phyloP scores from a whole-genome alignment of 2,329 filamentous ascomycete species.

The Colletotrichum sp. region DNA sequence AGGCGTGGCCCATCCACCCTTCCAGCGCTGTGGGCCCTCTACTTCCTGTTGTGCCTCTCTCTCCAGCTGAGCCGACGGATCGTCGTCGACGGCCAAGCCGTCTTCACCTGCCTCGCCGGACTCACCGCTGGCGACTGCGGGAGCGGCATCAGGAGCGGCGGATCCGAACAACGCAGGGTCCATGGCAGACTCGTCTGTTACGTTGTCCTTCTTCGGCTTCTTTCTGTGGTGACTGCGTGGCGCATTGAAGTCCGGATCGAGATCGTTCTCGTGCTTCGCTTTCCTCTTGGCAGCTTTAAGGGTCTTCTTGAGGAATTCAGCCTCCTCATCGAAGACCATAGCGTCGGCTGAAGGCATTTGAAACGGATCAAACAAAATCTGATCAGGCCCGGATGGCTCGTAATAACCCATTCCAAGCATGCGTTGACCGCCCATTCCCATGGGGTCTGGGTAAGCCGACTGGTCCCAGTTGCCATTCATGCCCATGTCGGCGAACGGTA shows the following conservation, averaged over 20 bases:
- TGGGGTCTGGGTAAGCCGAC: constrained; percentile 54
- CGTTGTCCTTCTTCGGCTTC: constrained; percentile 37
- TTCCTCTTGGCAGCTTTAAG: constrained; percentile 59
- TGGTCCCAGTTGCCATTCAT: constrained; percentile 35
- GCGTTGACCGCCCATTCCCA: constrained; percentile 49
- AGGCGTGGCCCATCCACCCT: background rate
- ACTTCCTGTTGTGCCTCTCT: background rate
- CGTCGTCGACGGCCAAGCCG: constrained; percentile 24
- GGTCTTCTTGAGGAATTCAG: constrained; percentile 61
- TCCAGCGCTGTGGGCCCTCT: background rate
- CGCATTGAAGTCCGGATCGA: constrained; percentile 58
- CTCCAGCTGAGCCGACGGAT: constrained; percentile 6
- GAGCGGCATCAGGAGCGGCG: background rate
- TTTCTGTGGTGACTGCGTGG: constrained; percentile 46
- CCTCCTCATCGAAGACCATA: constrained; percentile 47
- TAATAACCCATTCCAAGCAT: constrained; percentile 67
- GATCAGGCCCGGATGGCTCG: constrained; percentile 61
- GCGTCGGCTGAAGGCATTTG: constrained; percentile 54
- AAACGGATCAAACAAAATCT: constrained; percentile 65
- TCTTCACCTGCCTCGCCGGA: constrained; percentile 18
- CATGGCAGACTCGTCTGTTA: constrained; percentile 40
- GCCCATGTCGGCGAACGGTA: constrained; percentile 27
- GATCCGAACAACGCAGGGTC: constrained; percentile 58
- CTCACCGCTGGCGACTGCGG: background rate
- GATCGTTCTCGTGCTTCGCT: constrained; percentile 56